Evolutionary conservation across 345 rosid genomes (phyloP).

Genomic region (Ceriops decandra): DNA sequence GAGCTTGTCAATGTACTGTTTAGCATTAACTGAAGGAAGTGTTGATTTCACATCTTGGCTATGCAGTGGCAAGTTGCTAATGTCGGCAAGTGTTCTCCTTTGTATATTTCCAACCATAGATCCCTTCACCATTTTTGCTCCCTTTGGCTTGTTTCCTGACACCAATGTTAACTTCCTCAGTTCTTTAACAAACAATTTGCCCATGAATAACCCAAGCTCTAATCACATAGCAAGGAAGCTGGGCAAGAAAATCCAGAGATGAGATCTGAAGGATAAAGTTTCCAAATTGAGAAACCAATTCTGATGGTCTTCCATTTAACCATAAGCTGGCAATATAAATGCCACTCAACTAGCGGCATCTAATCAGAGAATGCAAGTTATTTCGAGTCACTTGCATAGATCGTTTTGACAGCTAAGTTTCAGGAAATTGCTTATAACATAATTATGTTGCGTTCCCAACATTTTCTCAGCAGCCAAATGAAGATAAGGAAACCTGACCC

Average conservation of each 20-base stretch:
- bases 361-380: too few species aligned
- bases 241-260: neutral
- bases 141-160: conserved; percentile 28
- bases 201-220: neutral
- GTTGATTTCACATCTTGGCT: conserved; percentile 34
- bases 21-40: conserved; percentile 21
- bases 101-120: conserved; percentile 27
- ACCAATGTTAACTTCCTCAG: conserved; percentile 14
- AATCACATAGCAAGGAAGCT: neutral
- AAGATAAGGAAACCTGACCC: too few species aligned
- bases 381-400: too few species aligned
- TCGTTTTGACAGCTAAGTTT: too few species aligned
- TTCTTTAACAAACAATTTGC: conserved; percentile 4
- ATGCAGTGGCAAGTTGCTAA: conserved; percentile 47
- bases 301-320: too few species aligned
- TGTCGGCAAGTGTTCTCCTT: conserved; percentile 51
- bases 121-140: conserved; percentile 27
- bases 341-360: too few species aligned
- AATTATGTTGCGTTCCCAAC: too few species aligned
- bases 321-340: too few species aligned
- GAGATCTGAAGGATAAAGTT: neutral
- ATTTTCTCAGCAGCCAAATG: too few species aligned
- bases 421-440: too few species aligned
- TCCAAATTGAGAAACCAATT: neutral
- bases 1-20: conserved; percentile 41